Percentiles rank a stretch among this genome's conserved stretches.
Conservation (phyloP, 2,329 filamentous ascomycete genomes). For the Phaeosphaeriaceae sp. region DNA sequence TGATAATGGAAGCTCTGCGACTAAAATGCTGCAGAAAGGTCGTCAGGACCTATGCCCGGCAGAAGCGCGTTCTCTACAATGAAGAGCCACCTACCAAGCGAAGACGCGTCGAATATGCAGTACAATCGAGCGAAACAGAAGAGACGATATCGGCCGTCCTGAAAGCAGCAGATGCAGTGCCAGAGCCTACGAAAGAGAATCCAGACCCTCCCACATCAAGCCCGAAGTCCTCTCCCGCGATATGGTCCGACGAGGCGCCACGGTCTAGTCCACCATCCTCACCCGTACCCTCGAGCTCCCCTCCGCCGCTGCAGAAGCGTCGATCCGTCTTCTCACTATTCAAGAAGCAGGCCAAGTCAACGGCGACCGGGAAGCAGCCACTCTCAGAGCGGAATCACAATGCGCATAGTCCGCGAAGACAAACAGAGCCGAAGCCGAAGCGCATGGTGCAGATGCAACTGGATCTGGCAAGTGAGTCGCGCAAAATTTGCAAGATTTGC, state of each 20-base stretch:
- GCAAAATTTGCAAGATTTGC: constrained; percentile 66
- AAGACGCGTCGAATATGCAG: constrained; percentile 40
- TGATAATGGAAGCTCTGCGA: neutral
- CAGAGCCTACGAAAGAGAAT: constrained; percentile 12
- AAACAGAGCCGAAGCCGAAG: constrained; percentile 42
- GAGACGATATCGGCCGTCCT: constrained; percentile 5
- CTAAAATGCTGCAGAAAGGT: constrained; percentile 28
- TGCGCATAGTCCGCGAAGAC: constrained; percentile 36
- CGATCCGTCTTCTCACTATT: constrained; percentile 62
- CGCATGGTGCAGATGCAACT: constrained; percentile 67
- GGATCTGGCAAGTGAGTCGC: constrained; percentile 63
- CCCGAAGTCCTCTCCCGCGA: constrained; percentile 39
- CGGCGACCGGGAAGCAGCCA: constrained; percentile 19
- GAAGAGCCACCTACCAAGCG: constrained; percentile 47
- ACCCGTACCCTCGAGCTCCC: constrained; percentile 28
- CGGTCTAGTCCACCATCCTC: constrained; percentile 44
- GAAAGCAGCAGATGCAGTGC: constrained; percentile 10
- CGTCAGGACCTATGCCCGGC: constrained; percentile 47
- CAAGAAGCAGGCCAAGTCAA: constrained; percentile 31
- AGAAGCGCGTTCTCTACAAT: constrained; percentile 33
- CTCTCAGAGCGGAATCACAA: constrained; percentile 43
- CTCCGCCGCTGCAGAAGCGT: constrained; percentile 39
- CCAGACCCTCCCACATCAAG: constrained; percentile 36
- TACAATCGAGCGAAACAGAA: constrained; percentile 5
- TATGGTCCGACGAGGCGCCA: constrained; percentile 52